Evolutionary conservation across 139 green algal species (phyloP), one percentile per base, ranked within the genome.

Genomic region (Picochlorum sp.): DNA sequence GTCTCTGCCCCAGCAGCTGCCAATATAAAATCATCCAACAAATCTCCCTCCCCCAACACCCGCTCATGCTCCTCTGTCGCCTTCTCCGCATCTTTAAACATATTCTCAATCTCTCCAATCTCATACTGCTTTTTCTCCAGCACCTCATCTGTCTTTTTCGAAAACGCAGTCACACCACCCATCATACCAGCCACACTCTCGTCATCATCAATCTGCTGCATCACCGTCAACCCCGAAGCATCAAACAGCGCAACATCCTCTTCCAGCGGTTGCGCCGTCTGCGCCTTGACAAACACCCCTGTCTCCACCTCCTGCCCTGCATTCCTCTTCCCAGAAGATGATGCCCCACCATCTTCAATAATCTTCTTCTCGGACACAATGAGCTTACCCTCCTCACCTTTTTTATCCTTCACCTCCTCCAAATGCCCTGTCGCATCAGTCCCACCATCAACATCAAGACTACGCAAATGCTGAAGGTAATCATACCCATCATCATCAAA

Each of bases 401-500:
- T n/a, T 30, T 59, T 34, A 18, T 14, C n/a, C 15, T 21, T 59
- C 3, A 30, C 23, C 23, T 59, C 51, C 51, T 59, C 18, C 63
- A 26, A 38, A 26, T 16, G 61, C 56, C 60, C 75, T 70, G 60
- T 76, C 34, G 58, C 52, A 56, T 51, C 13, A 24, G n/a, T 30
- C 74, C 63, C 20, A 30, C 28, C 28, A 30, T 30, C 28, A 30
- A 7, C 57, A 41, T 74, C 77, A 26, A 82, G 51, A 7, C 67
- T 76, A 1, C 82, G 69, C 67, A 95, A 55, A 72, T 98, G 92
- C 67, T 73, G 68, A 49, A 92, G 75, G 74, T 98, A 98, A 71
- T 98, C 88, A 70, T 98, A 98, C 4, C 92, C 92, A 47, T 98
- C 92, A 57, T 97, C 88, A 14, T 92, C 91, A 30, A 98, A 86